Evolutionary conservation across 768 basidiomycete genomes (phyloP).

Genomic region (Boletus tomentosulus): DNA sequence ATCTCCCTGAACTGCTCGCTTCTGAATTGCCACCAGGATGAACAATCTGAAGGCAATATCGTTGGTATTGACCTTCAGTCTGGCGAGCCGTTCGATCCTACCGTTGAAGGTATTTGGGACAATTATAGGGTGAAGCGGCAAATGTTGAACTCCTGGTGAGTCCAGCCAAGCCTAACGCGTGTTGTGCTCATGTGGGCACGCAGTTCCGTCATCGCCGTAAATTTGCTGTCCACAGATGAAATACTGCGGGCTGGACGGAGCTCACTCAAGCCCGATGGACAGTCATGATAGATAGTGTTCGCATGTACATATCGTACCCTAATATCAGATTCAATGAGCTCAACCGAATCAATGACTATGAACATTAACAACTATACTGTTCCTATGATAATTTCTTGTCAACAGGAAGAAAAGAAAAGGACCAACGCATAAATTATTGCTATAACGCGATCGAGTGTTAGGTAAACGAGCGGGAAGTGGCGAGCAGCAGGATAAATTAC

Average conservation of each 20-base stretch:
- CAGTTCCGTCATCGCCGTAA: slow-evolving; percentile 92
- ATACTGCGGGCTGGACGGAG: slow-evolving; percentile 87
- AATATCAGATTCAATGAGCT: slow-evolving; percentile 14
- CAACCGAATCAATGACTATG: slow-evolving; percentile 22
- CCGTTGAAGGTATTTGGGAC: slow-evolving; percentile 96
- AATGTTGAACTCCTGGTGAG: slow-evolving; percentile 95
- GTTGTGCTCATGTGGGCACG: slow-evolving; percentile 24
- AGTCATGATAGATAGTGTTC: slow-evolving; percentile 37
- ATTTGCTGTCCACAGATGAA: slow-evolving; percentile 93
- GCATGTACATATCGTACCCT: slow-evolving; percentile 19
- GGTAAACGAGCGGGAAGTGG: slow-evolving; percentile 17
- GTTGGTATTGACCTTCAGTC: slow-evolving; percentile 91
- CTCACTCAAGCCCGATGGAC: slow-evolving; percentile 79
- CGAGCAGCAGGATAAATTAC: slow-evolving; percentile 24
- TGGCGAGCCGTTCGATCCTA: slow-evolving; percentile 95
- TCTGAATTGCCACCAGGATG: slow-evolving; percentile 54
- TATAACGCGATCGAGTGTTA: slow-evolving; percentile 15
- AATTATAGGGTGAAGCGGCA: slow-evolving; percentile 98
- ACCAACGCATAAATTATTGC: slow-evolving; percentile 25
- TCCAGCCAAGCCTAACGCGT: slow-evolving; percentile 16
- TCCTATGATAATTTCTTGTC: slow-evolving; percentile 22
- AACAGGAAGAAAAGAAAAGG: slow-evolving; percentile 6
- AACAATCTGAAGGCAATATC: slow-evolving; percentile 87
- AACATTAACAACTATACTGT: slow-evolving; percentile 30
- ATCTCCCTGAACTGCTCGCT: slow-evolving; percentile 5